Evolutionary conservation across 2,329 filamentous ascomycete genomes (phyloP), one percentile per base, ranked within the genome.

Genomic region (Sphaerostilbella broomeana): DNA sequence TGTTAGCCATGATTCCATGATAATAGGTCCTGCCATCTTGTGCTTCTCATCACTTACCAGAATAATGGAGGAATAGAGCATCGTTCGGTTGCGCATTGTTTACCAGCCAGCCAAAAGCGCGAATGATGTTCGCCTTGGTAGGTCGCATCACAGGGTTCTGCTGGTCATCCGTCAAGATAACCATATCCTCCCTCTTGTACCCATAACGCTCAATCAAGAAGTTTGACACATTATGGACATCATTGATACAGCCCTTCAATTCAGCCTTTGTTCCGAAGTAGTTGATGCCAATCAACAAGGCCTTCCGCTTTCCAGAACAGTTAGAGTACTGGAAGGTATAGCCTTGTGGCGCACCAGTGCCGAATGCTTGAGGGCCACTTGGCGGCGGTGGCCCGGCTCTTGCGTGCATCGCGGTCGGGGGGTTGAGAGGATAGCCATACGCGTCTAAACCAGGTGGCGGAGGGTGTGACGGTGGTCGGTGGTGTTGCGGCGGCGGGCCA

Each of bases 161-260:
- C 61, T 84, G 79, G 60, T 88, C 83, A 51, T 88, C 84, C 11
- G 84, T 87, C 60, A 88, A 64, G 40, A 81, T 77, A 29, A 88
- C 81, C 82, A 87, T 88, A 52, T 88, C 83, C 62, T 88, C 83
- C 45, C 79, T 69, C 69, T 79, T 81, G 63, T 87, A 88, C 35
- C 74, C 70, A 54, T 84, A 81, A 44, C 70, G 68, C 57, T 80
- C 70, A 48, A 80, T 78, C 45, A 88, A 64, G 60, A 86, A 88
- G 39, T 65, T 64, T 21, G 81, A 85, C 61, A 88, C 75, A 57
- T 88, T 88, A 64, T 81, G 79, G 22, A 84, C 81, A 58, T 88
- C 84, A 62, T 88, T 88, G 71, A 88, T 86, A 62, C 84, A 88
- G 29, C 84, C 84, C 44, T 78, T 70, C 38, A 88, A 73, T 67